A percentile compares a stretch with the other conserved stretches of the same genome.
Conservation (phyloP, 2,329 filamentous ascomycete genomes). For the Aspergillus fischeri region DNA sequence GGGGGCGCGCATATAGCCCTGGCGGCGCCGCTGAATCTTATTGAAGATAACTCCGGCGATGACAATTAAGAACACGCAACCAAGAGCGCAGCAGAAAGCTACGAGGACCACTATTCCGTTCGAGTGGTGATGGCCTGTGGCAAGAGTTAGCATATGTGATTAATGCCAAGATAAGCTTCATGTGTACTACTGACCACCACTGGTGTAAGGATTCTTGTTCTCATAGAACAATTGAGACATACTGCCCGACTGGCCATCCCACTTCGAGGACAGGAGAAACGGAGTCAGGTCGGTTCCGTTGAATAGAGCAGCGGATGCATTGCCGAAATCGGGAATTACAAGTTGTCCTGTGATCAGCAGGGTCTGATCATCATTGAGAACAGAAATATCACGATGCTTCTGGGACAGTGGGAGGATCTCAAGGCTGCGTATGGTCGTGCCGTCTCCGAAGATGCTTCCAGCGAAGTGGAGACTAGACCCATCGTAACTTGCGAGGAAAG, state of each 20-base stretch:
- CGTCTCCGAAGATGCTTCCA: constrained; percentile 58
- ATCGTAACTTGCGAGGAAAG: constrained; percentile 80
- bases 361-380: constrained; percentile 64
- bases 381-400: constrained; percentile 59
- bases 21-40: constrained; percentile 44
- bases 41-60: constrained; percentile 45
- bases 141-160: constrained; percentile 10
- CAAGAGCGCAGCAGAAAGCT: constrained; percentile 45
- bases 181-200: constrained; percentile 50
- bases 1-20: constrained; percentile 44
- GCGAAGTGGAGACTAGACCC: constrained; percentile 66
- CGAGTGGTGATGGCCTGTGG: constrained; percentile 35
- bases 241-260: constrained; percentile 63
- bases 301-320: constrained; percentile 80
- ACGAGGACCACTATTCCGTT: constrained; percentile 45
- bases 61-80: constrained; percentile 47
- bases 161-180: background rate
- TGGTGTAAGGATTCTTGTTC: constrained; percentile 69
- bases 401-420: constrained; percentile 73
- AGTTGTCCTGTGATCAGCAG: constrained; percentile 84
- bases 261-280: constrained; percentile 71
- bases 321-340: constrained; percentile 69
- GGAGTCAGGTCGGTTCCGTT: constrained; percentile 76
- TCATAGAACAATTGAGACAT: constrained; percentile 81
- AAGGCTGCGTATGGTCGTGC: constrained; percentile 70